Evolutionary conservation across 345 rosid genomes (phyloP), one percentile per base, ranked within the genome.

Genomic region (Anacardium occidentale): DNA sequence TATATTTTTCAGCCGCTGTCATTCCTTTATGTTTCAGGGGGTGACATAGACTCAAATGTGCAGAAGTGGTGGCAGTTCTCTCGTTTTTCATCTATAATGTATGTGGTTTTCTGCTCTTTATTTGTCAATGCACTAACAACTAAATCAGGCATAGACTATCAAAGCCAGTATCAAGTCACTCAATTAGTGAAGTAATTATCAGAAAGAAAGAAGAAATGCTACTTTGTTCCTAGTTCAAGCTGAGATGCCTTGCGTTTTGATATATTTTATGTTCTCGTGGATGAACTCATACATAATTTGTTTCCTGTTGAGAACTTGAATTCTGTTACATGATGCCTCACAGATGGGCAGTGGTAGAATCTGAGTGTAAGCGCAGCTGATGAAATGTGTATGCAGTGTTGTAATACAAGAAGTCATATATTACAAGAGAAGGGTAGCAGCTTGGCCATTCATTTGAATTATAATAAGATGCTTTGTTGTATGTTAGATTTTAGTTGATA

Each of bases 1-100:
- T 26, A 47, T n/a, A 61, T 59, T 45, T 70, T 70, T 59, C 74
- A 48, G 20, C 8, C 1, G 25, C 15, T 11, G 61, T 68, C 1
- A 54, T 14, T 47, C 10, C 7, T 44, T 29, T 0, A 6, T 55
- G 21, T 67, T 45, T 6, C 42, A 34, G 62, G 51, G 51, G 62
- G 2, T 55, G 22, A 62, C 42, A 29, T 7, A 62, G 25, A 42
- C 48, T 62, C 47, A 21, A 62, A 2, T 0, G 42, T 21, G 26
- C 66, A 22, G 21, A 68, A 37, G 48, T 29, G 57, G 7, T 53
- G 26, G 18, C 18, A 40, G 24, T 25, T 18, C 22, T 40, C 20
- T 40, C 20, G 21, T 62, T 62, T 2, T 22, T 14, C 9, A 44
- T 64, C 63, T 26, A 14, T 10, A 17, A n/a, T 14, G 17, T 44